Evolutionary conservation across 176 grass and related monocot species (phyloP).

Genomic region (Metroxylon sagu): DNA sequence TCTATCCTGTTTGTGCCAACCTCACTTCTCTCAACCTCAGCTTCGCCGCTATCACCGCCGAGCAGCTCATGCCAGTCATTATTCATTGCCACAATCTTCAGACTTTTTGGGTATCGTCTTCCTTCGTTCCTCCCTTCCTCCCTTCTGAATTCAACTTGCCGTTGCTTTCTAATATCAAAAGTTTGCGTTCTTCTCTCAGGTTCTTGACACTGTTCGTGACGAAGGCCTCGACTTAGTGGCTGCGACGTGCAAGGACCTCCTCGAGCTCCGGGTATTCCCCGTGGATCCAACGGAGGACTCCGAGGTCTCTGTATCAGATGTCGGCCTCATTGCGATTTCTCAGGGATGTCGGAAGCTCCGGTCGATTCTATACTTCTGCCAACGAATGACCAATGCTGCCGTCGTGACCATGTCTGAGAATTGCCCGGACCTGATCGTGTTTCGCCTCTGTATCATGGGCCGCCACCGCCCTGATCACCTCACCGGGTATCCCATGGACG

Average conservation of each 20-base stretch:
- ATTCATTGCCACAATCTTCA: constrained; percentile 62
- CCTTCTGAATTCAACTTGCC: too few species aligned
- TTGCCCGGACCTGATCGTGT: constrained; percentile 70
- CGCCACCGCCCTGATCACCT: constrained; percentile 54
- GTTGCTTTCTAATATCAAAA: too few species aligned
- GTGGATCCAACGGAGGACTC: constrained; percentile 53
- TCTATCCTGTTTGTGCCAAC: constrained; percentile 37
- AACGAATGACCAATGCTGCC: constrained; percentile 79
- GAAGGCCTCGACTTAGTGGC: constrained; percentile 59
- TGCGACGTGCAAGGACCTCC: constrained; percentile 57
- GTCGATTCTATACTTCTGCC: constrained; percentile 87
- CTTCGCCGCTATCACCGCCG: constrained; percentile 45
- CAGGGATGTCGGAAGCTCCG: constrained; percentile 61
- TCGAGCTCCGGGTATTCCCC: constrained; percentile 69
- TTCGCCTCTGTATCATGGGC: constrained; percentile 93
- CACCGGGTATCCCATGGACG: constrained; percentile 68
- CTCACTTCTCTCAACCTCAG: constrained; percentile 66
- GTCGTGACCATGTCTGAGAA: constrained; percentile 66
- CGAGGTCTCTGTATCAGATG: constrained; percentile 64
- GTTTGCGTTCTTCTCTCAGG: constrained; percentile 23
- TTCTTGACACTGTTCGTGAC: constrained; percentile 73
- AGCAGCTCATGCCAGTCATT: constrained; percentile 51
- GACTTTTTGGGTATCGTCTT: constrained; percentile 57
- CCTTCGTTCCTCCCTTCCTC: neutral
- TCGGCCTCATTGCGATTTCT: constrained; percentile 60